Conservation (phyloP, 2,329 filamentous ascomycete species). For the Alternaria incomplexa region DNA sequence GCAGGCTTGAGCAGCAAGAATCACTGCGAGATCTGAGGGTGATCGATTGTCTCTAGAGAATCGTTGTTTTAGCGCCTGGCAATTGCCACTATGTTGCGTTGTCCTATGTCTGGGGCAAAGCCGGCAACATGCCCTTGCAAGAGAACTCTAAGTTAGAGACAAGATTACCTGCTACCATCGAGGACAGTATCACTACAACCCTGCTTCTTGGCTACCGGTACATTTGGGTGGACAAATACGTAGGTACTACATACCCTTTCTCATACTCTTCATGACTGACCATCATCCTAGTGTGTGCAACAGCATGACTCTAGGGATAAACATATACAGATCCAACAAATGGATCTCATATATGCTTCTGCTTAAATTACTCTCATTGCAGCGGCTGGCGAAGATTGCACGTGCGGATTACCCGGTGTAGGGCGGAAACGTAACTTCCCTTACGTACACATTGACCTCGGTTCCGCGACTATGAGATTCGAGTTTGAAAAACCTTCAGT, state of each 20-base stretch:
- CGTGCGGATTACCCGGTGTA: background rate
- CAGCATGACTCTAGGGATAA: background rate
- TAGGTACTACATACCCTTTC: background rate
- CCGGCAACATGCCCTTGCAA: background rate
- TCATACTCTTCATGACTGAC: background rate
- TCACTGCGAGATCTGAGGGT: background rate
- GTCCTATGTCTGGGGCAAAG: background rate
- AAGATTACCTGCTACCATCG: background rate
- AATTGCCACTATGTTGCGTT: background rate
- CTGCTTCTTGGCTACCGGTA: background rate
- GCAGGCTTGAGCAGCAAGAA: background rate
- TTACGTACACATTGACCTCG: background rate
- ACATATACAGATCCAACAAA: background rate
- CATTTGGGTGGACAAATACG: background rate
- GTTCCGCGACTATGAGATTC: rapidly evolving
- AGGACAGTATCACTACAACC: background rate
- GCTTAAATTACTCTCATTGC: background rate
- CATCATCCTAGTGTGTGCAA: background rate
- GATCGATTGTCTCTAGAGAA: background rate
- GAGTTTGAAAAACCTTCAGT: background rate
- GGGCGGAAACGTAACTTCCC: background rate
- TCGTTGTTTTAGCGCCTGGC: background rate
- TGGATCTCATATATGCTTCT: background rate
- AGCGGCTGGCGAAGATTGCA: background rate
- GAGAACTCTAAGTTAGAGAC: background rate